Percentiles rank a stretch among this genome's conserved stretches.
These are phyloP conservation scores for Russula lepida DNA, from an alignment of 768 basidiomycete species.

Conservation along the genomic window DNA sequence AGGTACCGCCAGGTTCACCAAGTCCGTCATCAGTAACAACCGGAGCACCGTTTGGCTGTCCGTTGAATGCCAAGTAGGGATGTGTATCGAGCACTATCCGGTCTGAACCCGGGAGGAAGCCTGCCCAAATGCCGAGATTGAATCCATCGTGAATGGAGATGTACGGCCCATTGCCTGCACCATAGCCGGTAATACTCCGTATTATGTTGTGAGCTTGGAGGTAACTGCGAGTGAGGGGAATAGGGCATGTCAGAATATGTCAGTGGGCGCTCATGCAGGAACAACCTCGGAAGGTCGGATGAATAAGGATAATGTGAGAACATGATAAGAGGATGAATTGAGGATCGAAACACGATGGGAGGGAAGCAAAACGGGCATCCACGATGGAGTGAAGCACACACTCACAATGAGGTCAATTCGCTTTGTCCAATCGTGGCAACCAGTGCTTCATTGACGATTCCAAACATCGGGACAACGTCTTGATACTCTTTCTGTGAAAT, in stretches of 20 bases:
- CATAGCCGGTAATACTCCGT: slow-evolving; percentile 66
- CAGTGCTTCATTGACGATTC: slow-evolving; percentile 59
- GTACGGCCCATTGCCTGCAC: slow-evolving; percentile 57
- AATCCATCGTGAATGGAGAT: slow-evolving; percentile 52
- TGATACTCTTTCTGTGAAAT: slow-evolving; percentile 69
- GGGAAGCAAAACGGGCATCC: slow-evolving; percentile 26
- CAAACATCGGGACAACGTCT: slow-evolving; percentile 54
- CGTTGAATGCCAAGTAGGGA: slow-evolving; percentile 33
- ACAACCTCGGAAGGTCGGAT: background rate
- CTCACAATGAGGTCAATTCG: slow-evolving; percentile 54
- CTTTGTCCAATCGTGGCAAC: slow-evolving; percentile 47
- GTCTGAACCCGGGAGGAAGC: slow-evolving; percentile 34
- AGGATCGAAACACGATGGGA: background rate
- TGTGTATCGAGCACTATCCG: slow-evolving; percentile 45
- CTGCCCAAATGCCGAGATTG: slow-evolving; percentile 38
- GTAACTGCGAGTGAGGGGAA: slow-evolving; percentile 41
- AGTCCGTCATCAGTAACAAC: slow-evolving; percentile 30
- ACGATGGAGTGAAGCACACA: slow-evolving; percentile 7
- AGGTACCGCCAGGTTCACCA: slow-evolving; percentile 24
- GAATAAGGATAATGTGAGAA: background rate
- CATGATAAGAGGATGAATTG: background rate
- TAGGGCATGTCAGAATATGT: slow-evolving; percentile 22
- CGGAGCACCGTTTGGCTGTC: slow-evolving; percentile 14
- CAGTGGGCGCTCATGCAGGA: background rate
- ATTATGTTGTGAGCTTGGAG: slow-evolving; percentile 55